phyloP scores from a whole-genome alignment of 192 early-diverging fungal species.

The Podila verticillata region DNA sequence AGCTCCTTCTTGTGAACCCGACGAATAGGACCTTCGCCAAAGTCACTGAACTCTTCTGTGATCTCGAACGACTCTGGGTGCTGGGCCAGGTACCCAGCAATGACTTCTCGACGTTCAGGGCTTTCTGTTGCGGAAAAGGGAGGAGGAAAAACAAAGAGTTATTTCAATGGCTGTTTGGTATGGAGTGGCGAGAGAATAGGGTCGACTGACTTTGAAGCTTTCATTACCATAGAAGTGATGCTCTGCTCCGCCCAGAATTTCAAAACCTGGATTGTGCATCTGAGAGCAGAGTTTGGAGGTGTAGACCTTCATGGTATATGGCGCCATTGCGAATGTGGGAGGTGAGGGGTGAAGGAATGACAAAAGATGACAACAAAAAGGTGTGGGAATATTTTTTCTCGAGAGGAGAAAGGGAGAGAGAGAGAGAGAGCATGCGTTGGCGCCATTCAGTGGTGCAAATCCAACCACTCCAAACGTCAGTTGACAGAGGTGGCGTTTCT shows the following conservation, averaged over 20 bases:
- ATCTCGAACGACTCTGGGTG: constrained; percentile 30
- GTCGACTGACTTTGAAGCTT: neutral
- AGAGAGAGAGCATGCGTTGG: too few species aligned
- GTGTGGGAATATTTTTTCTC: neutral
- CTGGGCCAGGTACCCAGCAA: constrained; percentile 17
- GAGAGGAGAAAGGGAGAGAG: too few species aligned
- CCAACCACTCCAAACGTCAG: too few species aligned
- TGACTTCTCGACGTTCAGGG: constrained; percentile 34
- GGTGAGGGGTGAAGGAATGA: neutral
- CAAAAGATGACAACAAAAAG: neutral
- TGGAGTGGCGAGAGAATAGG: neutral
- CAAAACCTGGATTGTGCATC: constrained; percentile 37
- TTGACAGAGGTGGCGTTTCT: too few species aligned
- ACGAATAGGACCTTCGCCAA: constrained; percentile 64
- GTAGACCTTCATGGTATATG: constrained; percentile 39
- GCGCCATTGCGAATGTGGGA: constrained; percentile 7
- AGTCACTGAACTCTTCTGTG: constrained; percentile 53
- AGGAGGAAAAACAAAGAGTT: neutral
- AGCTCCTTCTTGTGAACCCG: constrained; percentile 68
- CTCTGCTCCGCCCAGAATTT: constrained; percentile 36
- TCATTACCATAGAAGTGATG: constrained; percentile 34
- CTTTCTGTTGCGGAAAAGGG: constrained; percentile 23
- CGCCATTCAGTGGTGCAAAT: too few species aligned
- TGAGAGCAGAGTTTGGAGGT: constrained; percentile 46
- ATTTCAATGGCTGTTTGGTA: too few species aligned